phyloP scores from a whole-genome alignment of 495 filamentous ascomycete species.

The Penicillium flavigenum region DNA sequence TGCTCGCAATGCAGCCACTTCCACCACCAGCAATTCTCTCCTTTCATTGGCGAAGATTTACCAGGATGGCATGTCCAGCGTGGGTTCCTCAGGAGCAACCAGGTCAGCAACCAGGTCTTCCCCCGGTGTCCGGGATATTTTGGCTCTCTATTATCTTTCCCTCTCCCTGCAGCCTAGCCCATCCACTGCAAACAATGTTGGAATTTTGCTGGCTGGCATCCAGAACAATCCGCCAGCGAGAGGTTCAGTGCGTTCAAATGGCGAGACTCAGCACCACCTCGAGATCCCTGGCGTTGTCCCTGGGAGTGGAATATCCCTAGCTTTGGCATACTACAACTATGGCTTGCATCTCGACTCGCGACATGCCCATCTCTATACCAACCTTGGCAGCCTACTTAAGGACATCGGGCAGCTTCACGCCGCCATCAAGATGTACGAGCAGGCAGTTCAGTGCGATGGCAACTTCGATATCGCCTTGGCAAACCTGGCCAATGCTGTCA shows the following conservation, averaged over 20 bases:
- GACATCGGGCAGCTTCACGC: conserved; percentile 91
- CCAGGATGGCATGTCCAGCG: conserved; percentile 93
- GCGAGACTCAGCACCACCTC: conserved; percentile 44
- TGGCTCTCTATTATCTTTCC: conserved; percentile 95
- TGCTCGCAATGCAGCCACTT: conserved; percentile 76
- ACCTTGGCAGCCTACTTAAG: conserved; percentile 91
- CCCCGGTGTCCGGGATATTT: conserved; percentile 84
- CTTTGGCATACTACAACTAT: conserved; percentile 93
- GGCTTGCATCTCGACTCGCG: conserved; percentile 77
- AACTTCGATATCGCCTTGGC: conserved; percentile 96
- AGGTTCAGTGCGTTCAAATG: conserved; percentile 33
- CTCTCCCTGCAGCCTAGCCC: conserved; percentile 93
- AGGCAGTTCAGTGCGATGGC: conserved; percentile 85
- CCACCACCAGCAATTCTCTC: conserved; percentile 93
- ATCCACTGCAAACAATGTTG: conserved; percentile 98
- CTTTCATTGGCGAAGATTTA: conserved; percentile 97
- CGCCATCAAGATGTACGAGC: conserved; percentile 97
- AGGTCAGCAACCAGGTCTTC: conserved; percentile 59
- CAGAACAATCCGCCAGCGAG: conserved; percentile 67
- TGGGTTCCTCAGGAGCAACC: conserved; percentile 53
- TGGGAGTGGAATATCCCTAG: conserved; percentile 84
- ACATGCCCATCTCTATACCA: conserved; percentile 98
- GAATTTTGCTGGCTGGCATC: conserved; percentile 90
- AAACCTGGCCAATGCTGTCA: conserved; percentile 96
- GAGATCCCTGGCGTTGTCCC: conserved; percentile 77